phyloP scores from a whole-genome alignment of 1,284 basidiomycete genomes.

The Cystobasidium slooffiae region DNA sequence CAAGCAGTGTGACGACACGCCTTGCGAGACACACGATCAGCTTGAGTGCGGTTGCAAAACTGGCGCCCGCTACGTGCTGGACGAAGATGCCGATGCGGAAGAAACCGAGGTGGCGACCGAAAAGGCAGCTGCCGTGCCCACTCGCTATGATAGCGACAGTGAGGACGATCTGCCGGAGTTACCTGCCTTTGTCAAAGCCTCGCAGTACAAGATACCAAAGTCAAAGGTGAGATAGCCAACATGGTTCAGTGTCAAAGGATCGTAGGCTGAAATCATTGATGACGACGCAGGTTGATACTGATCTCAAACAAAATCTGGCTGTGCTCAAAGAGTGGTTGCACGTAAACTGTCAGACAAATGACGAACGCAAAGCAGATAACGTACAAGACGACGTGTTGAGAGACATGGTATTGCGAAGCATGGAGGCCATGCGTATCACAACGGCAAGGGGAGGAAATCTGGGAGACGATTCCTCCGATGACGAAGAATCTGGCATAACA shows the following conservation, averaged over 20 bases:
- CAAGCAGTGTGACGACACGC: constrained; percentile 75
- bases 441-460: background rate
- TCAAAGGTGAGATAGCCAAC: constrained; percentile 60
- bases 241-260: background rate
- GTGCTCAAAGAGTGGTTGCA: constrained; percentile 87
- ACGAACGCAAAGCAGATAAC: constrained; percentile 31
- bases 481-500: constrained; percentile 7
- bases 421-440: constrained; percentile 23
- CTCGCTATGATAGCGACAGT: constrained; percentile 42
- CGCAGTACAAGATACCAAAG: constrained; percentile 59
- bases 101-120: background rate
- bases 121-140: background rate
- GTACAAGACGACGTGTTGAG: constrained; percentile 52
- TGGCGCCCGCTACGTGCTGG: constrained; percentile 71
- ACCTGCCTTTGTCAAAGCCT: constrained; percentile 71
- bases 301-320: constrained; percentile 77
- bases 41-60: constrained; percentile 52
- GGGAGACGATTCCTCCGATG: constrained; percentile 5
- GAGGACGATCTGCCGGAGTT: constrained; percentile 42
- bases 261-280: constrained; percentile 24
- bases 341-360: constrained; percentile 61
- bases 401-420: constrained; percentile 39
- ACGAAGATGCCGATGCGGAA: constrained; percentile 59
- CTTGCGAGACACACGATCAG: constrained; percentile 83
- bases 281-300: constrained; percentile 63